Base-by-base conservation (phyloP, 176 grass and related monocot genomes). In the Bothriochloa decipiens region DNA sequence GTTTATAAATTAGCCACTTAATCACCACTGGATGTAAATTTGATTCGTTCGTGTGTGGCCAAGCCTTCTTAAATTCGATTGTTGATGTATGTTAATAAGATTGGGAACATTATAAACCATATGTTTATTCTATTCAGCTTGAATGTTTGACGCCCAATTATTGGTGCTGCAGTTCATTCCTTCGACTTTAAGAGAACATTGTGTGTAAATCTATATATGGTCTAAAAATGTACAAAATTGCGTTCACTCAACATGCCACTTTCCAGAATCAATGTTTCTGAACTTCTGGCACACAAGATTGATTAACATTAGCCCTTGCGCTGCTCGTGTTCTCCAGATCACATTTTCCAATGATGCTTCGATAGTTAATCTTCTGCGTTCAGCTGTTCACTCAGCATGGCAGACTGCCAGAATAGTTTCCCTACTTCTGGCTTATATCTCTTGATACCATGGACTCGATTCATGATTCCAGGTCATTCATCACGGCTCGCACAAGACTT, bases 321-420 rank as follows among this genome's bases (percentile, higher is more conserved):
- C 4, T 66, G 23, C 37, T 14, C 18, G 42, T 42, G 42, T 17
- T 37, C 10, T 77, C 28, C 52, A 22, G 52, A 8, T 57, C 52
- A 58, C 20, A 60, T 23, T 23, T 60, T 60, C 22, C 22, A 0
- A 4, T n/a, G 28, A 58, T 46, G 74, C 55, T 70, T 70, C 49
- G 33, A 72, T 58, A 45, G 76, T 11, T 26, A 60, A 23, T 39
- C 22, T 84, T 79, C 69, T 60, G 81, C 79, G 35, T 76, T 25
- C 4, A 53, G 18, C 55, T 17, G 7, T 60, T 11, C 57, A 60
- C 25, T 37, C 13, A 11, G 3, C 9, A 61, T 60, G 46, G 11
- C 15, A 80, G 22, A 80, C 29, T 57, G 62, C 13, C 26, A 2
- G 15, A 58, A 39, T 32, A 32, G 29, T 32, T 80, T 40, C 8